Evolutionary conservation across 169 alveolate species (phyloP).

Genomic region (Plasmodium vivax): DNA sequence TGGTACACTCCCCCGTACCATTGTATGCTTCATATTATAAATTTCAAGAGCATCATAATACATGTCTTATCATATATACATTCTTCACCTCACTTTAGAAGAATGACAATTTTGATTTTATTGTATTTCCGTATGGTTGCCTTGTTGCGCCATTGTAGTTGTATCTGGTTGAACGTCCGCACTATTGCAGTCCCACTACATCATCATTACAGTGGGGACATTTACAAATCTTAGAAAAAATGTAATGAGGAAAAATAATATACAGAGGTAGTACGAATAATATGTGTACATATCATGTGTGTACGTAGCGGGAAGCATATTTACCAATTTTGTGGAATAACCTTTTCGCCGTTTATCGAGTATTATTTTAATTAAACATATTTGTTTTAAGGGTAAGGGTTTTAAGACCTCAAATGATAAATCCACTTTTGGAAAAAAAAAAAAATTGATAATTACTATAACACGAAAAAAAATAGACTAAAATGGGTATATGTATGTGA

Average conservation of each 20-base stretch:
- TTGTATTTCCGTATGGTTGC: background rate
- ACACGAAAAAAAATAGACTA: too few species aligned
- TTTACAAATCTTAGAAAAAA: background rate
- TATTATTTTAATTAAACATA: background rate
- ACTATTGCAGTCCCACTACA: background rate
- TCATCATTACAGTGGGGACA: background rate
- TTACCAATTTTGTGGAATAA: background rate
- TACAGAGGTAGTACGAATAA: background rate
- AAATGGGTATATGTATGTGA: too few species aligned
- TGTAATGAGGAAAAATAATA: background rate
- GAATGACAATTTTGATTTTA: background rate
- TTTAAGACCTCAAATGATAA: background rate
- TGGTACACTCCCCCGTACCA: background rate
- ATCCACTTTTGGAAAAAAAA: background rate
- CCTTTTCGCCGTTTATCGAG: background rate
- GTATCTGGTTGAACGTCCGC: background rate
- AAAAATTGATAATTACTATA: background rate
- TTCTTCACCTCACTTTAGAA: background rate
- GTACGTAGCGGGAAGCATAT: background rate
- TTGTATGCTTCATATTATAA: background rate
- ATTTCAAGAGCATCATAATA: background rate
- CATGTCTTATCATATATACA: background rate
- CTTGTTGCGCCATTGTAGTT: background rate
- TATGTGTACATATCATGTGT: background rate
- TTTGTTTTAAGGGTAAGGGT: background rate